Evolutionary conservation across 352 stramenopile genomes (phyloP).

Genomic region (Phytophthora idaei): DNA sequence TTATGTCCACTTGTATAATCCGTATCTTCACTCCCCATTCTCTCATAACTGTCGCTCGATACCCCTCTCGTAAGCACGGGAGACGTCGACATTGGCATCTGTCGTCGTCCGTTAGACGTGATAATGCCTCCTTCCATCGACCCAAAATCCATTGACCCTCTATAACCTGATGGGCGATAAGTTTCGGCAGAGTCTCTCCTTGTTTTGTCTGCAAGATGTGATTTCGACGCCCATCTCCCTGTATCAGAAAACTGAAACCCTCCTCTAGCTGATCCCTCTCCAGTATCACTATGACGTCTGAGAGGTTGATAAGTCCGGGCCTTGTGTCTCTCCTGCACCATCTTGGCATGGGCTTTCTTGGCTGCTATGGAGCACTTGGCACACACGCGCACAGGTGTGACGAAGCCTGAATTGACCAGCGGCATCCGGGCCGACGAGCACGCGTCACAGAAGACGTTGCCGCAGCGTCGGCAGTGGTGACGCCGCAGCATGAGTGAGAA

Average conservation of each 20-base stretch:
- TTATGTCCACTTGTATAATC: constrained; percentile 27
- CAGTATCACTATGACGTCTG: constrained; percentile 39
- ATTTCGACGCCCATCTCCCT: constrained; percentile 17
- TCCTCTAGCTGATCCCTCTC: constrained; percentile 16
- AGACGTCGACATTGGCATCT: constrained; percentile 7
- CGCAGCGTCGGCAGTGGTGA: constrained; percentile 89
- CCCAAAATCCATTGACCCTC: constrained; percentile 8
- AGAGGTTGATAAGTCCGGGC: constrained; percentile 22
- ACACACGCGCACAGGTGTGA: constrained; percentile 80
- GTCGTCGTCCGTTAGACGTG: constrained; percentile 34
- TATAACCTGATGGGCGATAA: constrained; percentile 15
- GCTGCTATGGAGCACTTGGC: constrained; percentile 77
- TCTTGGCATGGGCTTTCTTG: constrained; percentile 69
- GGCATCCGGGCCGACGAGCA: constrained; percentile 86
- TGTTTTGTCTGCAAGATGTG: constrained; percentile 10
- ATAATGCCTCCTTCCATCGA: constrained; percentile 39
- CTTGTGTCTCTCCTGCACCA: constrained; percentile 67
- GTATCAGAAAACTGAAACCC: constrained; percentile 27
- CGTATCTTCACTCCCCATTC: constrained; percentile 34
- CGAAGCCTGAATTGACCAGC: constrained; percentile 68
- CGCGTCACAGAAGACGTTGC: constrained; percentile 90
- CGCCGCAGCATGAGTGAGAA: constrained; percentile 82
- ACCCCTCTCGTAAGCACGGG: constrained; percentile 8
- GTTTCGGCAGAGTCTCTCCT: constrained; percentile 21
- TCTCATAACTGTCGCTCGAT: constrained; percentile 26